Base-by-base conservation (phyloP, 371 early-diverging fungal species). In the Massospora cicadina region DNA sequence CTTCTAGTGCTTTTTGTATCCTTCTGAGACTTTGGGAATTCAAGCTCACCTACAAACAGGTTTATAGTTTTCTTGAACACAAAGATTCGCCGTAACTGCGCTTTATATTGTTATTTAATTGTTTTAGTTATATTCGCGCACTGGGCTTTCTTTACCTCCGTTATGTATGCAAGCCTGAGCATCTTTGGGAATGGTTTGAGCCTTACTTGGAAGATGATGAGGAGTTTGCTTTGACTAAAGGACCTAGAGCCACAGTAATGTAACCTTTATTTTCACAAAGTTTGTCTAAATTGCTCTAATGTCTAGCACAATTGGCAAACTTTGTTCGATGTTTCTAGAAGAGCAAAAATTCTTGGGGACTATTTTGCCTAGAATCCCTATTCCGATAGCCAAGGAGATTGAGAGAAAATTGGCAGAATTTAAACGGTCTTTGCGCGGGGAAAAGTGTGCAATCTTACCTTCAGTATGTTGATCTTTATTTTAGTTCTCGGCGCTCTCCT, bases 21-120 rank as follows among this genome's bases (percentile, higher is more conserved):
- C 76, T 92, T 30, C 90, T 82, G 75, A 92, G 90, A 71, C 77
- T 90, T 55, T 90, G 90, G 89, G 89, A 88, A 1, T 69, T 89
- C 29, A 74, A 79, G 33, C 70, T 90, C 43, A 90, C 88, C 0
- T 75, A 86, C 5, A 85, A 84, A 67, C 93, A 92, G 67, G 66
- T 92, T 12, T 78, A 83, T 66, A 82, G 82, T 25, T 64, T 92
- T 71, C 75, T 92, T 69, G 85, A 86, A 63, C 84, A 86, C 68
- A 69, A 77, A 1, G 88, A 89, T 69, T 87, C 87, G 25, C 85
- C 87, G 84, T 89, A 84, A 72, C 82, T 67, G 61, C 29, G 24
- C 5, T 13, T 57, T 5, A 17, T 30, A 21, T 25, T 58, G 1
- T 54, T 33, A 13, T 24, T 12, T 1, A 55, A 64, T 65, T 63